These are phyloP conservation scores for Saturnispora bothae DNA, from an alignment of 805 yeast species.

Conservation along the genomic window DNA sequence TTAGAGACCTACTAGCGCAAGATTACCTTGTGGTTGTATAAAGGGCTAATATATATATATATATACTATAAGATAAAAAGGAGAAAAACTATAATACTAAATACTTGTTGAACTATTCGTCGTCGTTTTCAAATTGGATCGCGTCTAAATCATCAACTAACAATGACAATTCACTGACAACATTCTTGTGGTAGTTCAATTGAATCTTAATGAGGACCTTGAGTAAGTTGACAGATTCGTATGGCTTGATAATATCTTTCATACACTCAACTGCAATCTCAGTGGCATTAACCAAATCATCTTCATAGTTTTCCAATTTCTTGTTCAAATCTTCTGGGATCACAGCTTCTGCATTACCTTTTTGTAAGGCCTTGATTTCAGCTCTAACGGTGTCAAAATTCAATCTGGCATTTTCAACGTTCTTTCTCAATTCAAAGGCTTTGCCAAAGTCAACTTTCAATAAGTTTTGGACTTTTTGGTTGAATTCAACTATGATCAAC, in stretches of 20 bases:
- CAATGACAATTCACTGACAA: constrained; percentile 36
- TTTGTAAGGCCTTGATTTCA: constrained; percentile 33
- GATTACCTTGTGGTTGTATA: constrained; percentile 4
- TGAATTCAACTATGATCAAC: constrained; percentile 47
- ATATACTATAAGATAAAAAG: constrained; percentile 1
- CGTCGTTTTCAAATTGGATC: constrained; percentile 35
- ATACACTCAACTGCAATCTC: constrained; percentile 69
- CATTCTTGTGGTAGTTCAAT: constrained; percentile 49
- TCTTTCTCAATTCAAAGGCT: constrained; percentile 50
- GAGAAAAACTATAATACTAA: neutral
- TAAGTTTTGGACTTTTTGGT: constrained; percentile 40
- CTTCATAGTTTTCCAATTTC: constrained; percentile 52
- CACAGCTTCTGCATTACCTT: constrained; percentile 29
- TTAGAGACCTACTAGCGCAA: constrained; percentile 2
- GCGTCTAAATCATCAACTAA: constrained; percentile 36
- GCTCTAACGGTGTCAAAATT: constrained; percentile 63
- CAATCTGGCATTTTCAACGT: constrained; percentile 59
- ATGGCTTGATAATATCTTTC: constrained; percentile 61
- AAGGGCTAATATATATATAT: neutral
- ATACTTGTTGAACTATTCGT: constrained; percentile 2
- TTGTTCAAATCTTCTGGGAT: constrained; percentile 41
- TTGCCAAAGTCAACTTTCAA: constrained; percentile 50
- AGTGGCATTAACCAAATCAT: constrained; percentile 70
- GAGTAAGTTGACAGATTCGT: constrained; percentile 51
- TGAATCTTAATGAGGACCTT: constrained; percentile 63